Evolutionary conservation across 1,284 basidiomycete genomes (phyloP).

Genomic region (Sanghuangporus weigelae): DNA sequence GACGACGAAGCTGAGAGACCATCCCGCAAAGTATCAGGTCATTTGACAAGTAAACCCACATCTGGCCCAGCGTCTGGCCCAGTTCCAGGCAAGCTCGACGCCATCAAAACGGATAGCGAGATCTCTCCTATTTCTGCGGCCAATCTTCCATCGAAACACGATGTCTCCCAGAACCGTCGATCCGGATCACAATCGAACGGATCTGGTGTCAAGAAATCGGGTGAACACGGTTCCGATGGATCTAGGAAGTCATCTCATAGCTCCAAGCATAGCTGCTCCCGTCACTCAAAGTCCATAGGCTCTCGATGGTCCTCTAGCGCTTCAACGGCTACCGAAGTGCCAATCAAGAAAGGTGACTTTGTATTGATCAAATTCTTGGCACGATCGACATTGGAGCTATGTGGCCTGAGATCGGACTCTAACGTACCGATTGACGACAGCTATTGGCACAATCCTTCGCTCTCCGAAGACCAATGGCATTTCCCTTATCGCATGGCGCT

Average conservation of each 20-base stretch:
- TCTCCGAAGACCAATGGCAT: slow-evolving; percentile 9
- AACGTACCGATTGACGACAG: slow-evolving; percentile 1
- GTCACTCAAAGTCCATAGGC: background rate
- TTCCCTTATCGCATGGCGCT: slow-evolving; percentile 10
- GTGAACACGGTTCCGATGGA: background rate
- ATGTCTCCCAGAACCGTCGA: background rate
- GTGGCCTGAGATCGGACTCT: background rate
- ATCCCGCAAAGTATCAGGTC: background rate
- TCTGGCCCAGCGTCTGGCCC: background rate
- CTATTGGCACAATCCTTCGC: slow-evolving; percentile 13
- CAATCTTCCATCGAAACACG: background rate
- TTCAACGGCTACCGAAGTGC: background rate
- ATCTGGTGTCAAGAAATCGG: background rate
- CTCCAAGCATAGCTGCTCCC: background rate
- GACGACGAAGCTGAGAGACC: background rate
- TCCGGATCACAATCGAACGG: background rate
- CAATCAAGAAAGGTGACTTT: slow-evolving; percentile 4
- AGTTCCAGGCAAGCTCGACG: background rate
- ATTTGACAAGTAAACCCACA: background rate
- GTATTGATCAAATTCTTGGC: slow-evolving; percentile 9
- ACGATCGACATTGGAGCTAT: slow-evolving; percentile 7
- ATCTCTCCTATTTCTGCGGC: background rate
- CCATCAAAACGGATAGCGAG: background rate
- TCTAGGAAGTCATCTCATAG: background rate
- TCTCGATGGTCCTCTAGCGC: background rate